These are phyloP conservation scores for Lactarius tabidus DNA, from an alignment of 768 basidiomycete genomes.

Conservation along the genomic window DNA sequence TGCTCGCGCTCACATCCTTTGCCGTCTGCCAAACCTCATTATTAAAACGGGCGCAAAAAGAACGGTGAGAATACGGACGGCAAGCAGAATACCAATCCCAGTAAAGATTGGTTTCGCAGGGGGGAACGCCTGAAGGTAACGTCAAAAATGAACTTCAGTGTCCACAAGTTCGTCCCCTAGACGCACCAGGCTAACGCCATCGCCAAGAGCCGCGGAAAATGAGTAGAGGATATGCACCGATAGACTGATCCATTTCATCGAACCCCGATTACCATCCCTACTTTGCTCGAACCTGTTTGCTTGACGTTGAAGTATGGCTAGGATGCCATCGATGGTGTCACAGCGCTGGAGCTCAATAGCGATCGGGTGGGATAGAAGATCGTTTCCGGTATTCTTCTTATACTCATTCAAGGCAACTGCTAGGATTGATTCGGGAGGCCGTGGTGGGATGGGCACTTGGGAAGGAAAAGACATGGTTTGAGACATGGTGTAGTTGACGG, in stretches of 20 bases:
- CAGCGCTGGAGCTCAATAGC: neutral
- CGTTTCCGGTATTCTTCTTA: neutral
- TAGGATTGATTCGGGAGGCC: neutral
- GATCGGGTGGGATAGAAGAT: neutral
- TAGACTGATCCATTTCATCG: neutral
- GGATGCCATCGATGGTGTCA: neutral
- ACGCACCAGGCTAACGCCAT: neutral
- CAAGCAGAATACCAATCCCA: neutral
- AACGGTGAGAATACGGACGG: neutral
- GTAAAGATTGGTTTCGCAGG: neutral
- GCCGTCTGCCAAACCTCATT: no score
- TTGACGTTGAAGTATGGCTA: neutral
- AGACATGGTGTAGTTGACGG: neutral
- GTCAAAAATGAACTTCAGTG: neutral
- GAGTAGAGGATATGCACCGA: neutral
- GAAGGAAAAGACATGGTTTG: neutral
- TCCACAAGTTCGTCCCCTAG: no score
- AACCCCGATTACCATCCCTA: neutral
- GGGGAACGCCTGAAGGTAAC: neutral
- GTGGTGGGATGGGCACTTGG: neutral
- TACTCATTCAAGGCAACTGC: neutral
- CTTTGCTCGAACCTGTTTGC: neutral
- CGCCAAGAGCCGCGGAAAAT: neutral
- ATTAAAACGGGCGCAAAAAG: neutral
- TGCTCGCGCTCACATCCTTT: no score